Conservation (phyloP, 2,329 filamentous ascomycete genomes). For the Nothopassalora personata region DNA sequence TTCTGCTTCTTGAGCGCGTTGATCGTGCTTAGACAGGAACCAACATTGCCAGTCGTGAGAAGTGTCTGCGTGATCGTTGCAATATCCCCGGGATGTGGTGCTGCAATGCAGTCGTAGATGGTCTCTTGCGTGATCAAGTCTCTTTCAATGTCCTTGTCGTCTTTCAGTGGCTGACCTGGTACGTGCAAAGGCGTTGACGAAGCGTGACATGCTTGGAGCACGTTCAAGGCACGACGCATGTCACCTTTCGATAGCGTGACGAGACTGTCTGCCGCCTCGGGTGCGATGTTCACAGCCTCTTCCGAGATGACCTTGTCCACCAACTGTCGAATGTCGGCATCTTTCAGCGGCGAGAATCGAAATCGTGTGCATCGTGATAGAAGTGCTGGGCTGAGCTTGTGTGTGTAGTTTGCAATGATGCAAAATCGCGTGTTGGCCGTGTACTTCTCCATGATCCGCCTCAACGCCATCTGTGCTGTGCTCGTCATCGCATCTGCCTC, state of each 20-base stretch:
- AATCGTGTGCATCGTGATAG: conserved; percentile 92
- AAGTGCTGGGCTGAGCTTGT: conserved; percentile 90
- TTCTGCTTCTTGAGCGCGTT: conserved; percentile 80
- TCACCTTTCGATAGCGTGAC: conserved; percentile 88
- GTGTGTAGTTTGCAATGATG: conserved; percentile 97
- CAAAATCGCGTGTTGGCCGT: conserved; percentile 96
- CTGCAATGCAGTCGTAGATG: conserved; percentile 96
- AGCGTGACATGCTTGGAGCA: conserved; percentile 92
- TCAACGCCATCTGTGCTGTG: conserved; percentile 93
- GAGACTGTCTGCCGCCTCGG: conserved; percentile 74
- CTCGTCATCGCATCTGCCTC: conserved; percentile 99
- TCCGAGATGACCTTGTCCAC: conserved; percentile 87
- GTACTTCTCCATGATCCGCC: conserved; percentile 98
- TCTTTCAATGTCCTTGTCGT: conserved; percentile 58
- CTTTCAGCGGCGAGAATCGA: conserved; percentile 88
- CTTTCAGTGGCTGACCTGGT: conserved; percentile 43
- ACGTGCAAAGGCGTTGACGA: conserved; percentile 63
- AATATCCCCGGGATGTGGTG: conserved; percentile 85
- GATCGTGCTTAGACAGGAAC: conserved; percentile 79
- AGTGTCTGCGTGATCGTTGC: conserved; percentile 77
- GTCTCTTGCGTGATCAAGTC: conserved; percentile 86
- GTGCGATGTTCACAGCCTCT: conserved; percentile 76
- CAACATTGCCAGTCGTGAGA: conserved; percentile 79
- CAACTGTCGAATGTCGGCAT: conserved; percentile 73
- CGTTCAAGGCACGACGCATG: conserved; percentile 91